Evolutionary conservation across 495 filamentous ascomycete species (phyloP), one percentile per base, ranked within the genome.

Genomic region (Letharia columbiana): DNA sequence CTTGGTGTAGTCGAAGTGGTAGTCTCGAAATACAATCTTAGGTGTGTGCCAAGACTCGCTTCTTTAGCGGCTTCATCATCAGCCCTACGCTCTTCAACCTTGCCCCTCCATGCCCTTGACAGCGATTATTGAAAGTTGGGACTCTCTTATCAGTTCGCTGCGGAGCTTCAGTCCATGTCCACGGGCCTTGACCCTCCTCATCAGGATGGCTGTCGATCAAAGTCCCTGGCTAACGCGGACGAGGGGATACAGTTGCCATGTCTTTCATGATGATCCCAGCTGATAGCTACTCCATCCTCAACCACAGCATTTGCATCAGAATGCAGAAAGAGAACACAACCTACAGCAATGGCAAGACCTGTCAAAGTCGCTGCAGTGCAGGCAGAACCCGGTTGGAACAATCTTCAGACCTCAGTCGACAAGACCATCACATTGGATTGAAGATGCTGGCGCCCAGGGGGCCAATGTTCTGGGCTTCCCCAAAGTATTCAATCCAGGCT

Each of bases 401-500:
- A 78, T 50, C 75, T 77, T 44, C 57, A 72, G 37, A 73, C 64
- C 11, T 66, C 66, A 17, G 71, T 76, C 45, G 65, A 74, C 47
- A 78, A 77, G 35, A 73, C 73, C 0, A 70, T 70, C 28, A 11
- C 37, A 5, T 59, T 77, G 6, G 6, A 76, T 79, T 54, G 62
- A 69, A 39, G 64, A 76, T 54, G 74, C 73, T 0, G 71, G 69
- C 1, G n/a, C 64, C 3, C 69, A 78, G 15, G 71, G 71, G 5
- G 64, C 62, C 28, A 66, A 77, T 18, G 64, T 78, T 4, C 28
- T 78, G 7, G 74, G 69, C 1, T 78, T 79, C 60, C 76, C 78
- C 6, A 75, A 79, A 49, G 69, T 74, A 0, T 80, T 75, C 71
- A 74, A 78, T 62, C 75, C 74, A 0, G 74, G 73, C 0, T 80